These are phyloP conservation scores for Oidium heveae DNA, from an alignment of 2,329 filamentous ascomycete species.

Conservation along the genomic window DNA sequence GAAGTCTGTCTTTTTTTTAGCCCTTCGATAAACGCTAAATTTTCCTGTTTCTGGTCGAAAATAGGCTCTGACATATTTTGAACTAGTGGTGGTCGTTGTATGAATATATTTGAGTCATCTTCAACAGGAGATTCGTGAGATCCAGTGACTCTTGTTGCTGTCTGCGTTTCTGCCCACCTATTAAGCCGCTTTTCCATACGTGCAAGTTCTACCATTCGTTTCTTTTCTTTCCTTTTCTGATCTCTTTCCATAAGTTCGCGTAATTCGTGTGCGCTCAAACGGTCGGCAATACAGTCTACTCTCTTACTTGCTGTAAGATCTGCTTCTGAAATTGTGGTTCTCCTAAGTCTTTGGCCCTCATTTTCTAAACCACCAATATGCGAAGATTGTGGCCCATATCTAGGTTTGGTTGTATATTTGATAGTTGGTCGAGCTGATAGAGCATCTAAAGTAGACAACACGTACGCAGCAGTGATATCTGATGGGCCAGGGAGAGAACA, in stretches of 20 bases:
- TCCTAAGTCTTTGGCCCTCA: conserved; percentile 23
- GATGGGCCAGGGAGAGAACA: conserved; percentile 53
- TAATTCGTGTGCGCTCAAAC: conserved; percentile 60
- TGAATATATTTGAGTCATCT: background rate
- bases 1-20: background rate
- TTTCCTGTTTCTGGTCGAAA: background rate
- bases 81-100: background rate
- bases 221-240: conserved; percentile 51
- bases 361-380: conserved; percentile 19
- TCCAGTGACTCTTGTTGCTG: background rate
- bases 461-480: conserved; percentile 47
- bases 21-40: background rate
- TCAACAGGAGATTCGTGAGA: background rate
- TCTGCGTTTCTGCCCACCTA: background rate
- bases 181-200: conserved; percentile 35
- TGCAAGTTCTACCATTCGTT: conserved; percentile 40
- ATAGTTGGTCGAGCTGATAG: conserved; percentile 69
- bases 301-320: conserved; percentile 33
- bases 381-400: conserved; percentile 20
- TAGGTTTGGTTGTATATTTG: conserved; percentile 41
- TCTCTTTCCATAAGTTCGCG: conserved; percentile 82
- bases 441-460: conserved; percentile 54
- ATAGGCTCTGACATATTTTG: background rate
- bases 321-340: conserved; percentile 29
- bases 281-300: conserved; percentile 53